Conservation (phyloP, 106 monocot genomes). For the Allium sativum region DNA sequence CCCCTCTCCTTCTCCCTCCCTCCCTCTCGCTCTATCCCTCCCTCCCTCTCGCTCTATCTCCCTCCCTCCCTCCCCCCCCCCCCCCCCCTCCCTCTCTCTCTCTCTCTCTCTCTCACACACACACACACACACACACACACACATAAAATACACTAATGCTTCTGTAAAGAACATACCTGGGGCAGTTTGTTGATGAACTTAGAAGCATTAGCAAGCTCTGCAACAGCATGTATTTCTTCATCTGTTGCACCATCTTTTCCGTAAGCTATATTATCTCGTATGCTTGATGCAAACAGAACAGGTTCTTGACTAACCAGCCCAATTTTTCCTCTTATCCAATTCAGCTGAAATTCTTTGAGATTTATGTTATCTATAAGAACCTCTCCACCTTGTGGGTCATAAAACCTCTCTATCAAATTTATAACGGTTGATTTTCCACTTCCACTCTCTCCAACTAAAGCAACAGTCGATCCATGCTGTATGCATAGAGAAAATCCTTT, state of each 20-base stretch:
- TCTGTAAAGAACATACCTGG: constrained; percentile 2
- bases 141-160: no score
- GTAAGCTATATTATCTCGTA: constrained; percentile 17
- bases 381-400: constrained; percentile 18
- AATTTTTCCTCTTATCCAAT: constrained; percentile 19
- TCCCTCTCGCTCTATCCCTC: no score
- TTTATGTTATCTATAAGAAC: constrained; percentile 18
- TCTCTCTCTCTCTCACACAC: no score
- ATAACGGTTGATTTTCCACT: constrained; percentile 16
- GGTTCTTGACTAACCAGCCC: constrained; percentile 20
- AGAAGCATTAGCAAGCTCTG: constrained; percentile 17
- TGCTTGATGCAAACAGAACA: constrained; percentile 14
- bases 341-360: constrained; percentile 16
- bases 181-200: constrained; percentile 18
- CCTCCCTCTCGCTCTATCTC: no score
- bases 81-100: no score
- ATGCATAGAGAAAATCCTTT: constrained; percentile 14
- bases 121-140: no score
- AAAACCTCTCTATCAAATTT: constrained; percentile 21
- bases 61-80: no score
- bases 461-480: constrained; percentile 10
- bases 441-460: constrained; percentile 23
- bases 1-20: no score
- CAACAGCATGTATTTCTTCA: constrained; percentile 18
- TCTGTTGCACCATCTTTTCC: constrained; percentile 18